Evolutionary conservation across 345 rosid genomes (phyloP), one percentile per base, ranked within the genome.

Genomic region (Ceriops tagal): DNA sequence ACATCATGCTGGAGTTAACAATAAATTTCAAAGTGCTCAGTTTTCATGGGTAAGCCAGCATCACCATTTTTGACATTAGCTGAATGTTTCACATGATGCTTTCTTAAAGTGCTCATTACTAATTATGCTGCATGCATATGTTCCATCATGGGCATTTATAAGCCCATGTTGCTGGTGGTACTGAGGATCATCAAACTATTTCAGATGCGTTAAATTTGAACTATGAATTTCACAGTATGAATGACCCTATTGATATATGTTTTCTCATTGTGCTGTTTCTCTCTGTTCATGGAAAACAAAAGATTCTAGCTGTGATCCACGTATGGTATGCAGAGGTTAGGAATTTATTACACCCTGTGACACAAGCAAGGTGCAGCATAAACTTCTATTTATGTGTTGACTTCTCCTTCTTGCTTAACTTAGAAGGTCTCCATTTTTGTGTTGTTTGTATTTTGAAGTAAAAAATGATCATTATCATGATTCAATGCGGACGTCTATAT

Each of bases 21-120:
- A 88, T 58, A 90, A 87, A 78, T 95, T 95, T 82, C 96, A 84
- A 5, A 87, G 84, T 59, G 98, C 96, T 78, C 97, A 92, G 73
- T 95, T 95, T 69, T 95, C 97, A 8, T 95, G 99, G 99, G 98
- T 95, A 85, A 69, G 92, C 58, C 53, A 28, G 31, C 22, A 15
- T 28, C 16, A 21, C 63, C 46, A 58, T 71, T 39, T 30, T 35
- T 60, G 27, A 27, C 28, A 24, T 68, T 32, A 32, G 26, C 18
- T 73, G 57, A 16, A 22, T 47, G 9, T 27, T 74, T 57, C 47
- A 46, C 21, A 24, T 70, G 62, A 3, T 47, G 43, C 52, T 18
- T 24, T 65, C n/a, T 53, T 8, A 27, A 26, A 58, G n/a, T 68
- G 20, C 56, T 59, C 20, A 1, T 16, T 56, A 56, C 59, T 56